Base-by-base conservation (phyloP, 1,284 basidiomycete species). In the Boletus mariae region DNA sequence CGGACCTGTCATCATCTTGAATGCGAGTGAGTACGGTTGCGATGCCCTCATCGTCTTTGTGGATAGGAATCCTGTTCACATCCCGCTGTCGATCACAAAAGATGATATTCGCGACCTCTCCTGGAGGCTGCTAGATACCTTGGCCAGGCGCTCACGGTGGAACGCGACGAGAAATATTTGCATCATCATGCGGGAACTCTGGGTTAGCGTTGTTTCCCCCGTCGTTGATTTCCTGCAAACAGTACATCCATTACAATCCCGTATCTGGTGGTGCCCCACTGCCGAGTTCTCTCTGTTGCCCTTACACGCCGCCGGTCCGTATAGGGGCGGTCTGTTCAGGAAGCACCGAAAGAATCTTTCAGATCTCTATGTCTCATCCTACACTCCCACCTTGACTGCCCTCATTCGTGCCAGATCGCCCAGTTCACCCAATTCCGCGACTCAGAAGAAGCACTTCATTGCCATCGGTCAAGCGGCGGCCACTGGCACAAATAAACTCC, bases 341-440 rank as follows among this genome's bases (percentile, higher is more conserved):
- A 7, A 45, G 3, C 35, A 9, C 17, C 17, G 48, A 5, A 12
- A 13, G 10, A 57, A 51, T 26, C 51, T 73, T 9, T 57, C 59
- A 0, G 60, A 71, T 29, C 20, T 64, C 3, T 71, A 62, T 37
- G 51, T 72, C 5, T 69, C 67, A 0, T 75, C 71, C 0, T 73
- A 73, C 42, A 71, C 65, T 0, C 64, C 68, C 0, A 69, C 65
- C n/a, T 38, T 38, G 35, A 38, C 35, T 17, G 37, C 37, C 17
- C 37, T 38, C 9, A 20, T 38, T 38, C 37, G 37, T 38, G 37
- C 37, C n/a, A 38, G 37, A 38, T 10, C 37, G 37, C 17, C 37
- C 3, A 10, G 8, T 20, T 17, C 17, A 10, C n/a, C n/a, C n/a
- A n/a, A 10, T 3, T 20, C 37, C 4, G 9, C 37, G 17, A 11